Percentiles rank a stretch among this genome's conserved stretches.
phyloP scores from a whole-genome alignment of 179 eudicot genomes.

The Spergularia azorica region DNA sequence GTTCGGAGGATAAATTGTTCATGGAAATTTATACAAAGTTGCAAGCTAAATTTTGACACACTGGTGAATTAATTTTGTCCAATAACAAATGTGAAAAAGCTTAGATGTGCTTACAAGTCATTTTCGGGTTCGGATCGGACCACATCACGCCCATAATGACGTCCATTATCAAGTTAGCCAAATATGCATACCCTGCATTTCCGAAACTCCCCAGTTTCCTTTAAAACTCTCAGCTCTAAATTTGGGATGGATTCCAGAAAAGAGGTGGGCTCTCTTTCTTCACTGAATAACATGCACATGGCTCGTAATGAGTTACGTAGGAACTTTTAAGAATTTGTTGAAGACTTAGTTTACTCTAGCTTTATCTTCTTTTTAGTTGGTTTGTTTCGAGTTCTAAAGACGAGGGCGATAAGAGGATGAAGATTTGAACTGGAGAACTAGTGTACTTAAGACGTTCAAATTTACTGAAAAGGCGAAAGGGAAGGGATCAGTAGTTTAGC shows the following conservation, averaged over 20 bases:
- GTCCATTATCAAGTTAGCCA: conserved; percentile 1
- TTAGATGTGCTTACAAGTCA: not conserved
- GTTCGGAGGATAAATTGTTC: no score
- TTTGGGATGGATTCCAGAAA: not conserved
- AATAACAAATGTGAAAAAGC: no score
- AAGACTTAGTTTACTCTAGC: not conserved
- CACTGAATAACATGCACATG: no score
- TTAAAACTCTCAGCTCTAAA: not conserved
- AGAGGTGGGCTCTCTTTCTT: no score
- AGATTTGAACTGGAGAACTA: not conserved
- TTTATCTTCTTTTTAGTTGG: not conserved
- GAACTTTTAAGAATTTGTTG: not conserved
- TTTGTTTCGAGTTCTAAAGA: not conserved
- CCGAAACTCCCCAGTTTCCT: not conserved
- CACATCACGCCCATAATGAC: not conserved
- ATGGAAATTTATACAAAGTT: no score
- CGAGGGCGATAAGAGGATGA: not conserved
- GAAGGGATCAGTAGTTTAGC: not conserved
- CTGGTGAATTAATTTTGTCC: no score
- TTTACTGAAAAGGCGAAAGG: not conserved
- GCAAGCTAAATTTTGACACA: no score
- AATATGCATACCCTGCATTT: not conserved
- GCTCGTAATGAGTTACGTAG: not conserved
- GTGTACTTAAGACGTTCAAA: not conserved
- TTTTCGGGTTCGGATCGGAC: not conserved